Base-by-base conservation (phyloP, 139 green algal genomes). In the Chlamydomonas sphaeroides region DNA sequence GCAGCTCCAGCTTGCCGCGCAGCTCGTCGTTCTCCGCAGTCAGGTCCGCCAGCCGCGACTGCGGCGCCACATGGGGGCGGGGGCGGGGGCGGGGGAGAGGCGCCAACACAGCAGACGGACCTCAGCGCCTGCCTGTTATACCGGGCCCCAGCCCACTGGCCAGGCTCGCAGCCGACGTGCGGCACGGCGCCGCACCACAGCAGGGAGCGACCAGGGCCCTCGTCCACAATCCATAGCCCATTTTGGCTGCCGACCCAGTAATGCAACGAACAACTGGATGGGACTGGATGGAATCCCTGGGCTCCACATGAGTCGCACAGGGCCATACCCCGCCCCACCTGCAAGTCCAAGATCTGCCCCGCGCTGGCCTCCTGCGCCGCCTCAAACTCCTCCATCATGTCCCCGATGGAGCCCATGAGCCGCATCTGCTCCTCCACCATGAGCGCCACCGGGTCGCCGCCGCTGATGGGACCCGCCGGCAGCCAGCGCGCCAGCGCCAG, bases 361-460 rank as follows among this genome's bases (percentile, higher is more conserved):
- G 56, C 42, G 21, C 62, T 23, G 15, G 14, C 32, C 59, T 42
- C 57, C 41, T 73, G 71, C 28, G 59, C 42, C 49, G 30, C 33
- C 68, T 89, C 86, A 53, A 79, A 87, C n/a, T 75, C 26, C 1
- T 32, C 68, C 49, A 89, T 45, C 68, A 89, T 51, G 20, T 36
- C 41, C 53, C 84, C 65, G 38, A 89, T 86, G 38, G 65, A 67
- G 21, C 71, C 18, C 68, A 87, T 74, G 41, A 86, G 53, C 65
- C 86, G 77, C 77, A 84, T 39, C 82, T 90, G 77, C 81, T 90
- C 81, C 82, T 90, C 86, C 11, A 62, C 86, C 65, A 90, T 69
- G 21, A 85, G 69, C 25, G 77, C 77, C 71, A 84, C 69, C 10
- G 77, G 77, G 65, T 77, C 83, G 36, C 33, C 65, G 32, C 51